Evolutionary conservation across 306 rosid genomes (phyloP).

Genomic region (Cicer pinnatifidum): DNA sequence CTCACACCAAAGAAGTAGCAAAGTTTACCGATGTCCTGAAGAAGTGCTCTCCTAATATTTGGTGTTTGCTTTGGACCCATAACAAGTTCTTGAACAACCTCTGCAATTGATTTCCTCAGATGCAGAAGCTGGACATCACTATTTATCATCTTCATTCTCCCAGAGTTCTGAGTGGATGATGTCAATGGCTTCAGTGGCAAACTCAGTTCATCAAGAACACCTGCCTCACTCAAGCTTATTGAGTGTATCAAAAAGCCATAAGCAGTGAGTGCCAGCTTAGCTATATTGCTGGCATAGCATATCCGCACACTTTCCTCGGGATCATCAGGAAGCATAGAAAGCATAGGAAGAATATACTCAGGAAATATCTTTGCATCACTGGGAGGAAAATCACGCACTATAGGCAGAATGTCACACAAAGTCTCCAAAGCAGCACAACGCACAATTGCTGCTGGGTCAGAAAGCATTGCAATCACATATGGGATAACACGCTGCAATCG

Average conservation of each 20-base stretch:
- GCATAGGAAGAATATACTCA: constrained; percentile 93
- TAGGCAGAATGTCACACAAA: constrained; percentile 85
- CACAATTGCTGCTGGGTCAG: constrained; percentile 89
- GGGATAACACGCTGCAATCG: constrained; percentile 95
- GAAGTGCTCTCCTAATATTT: constrained; percentile 93
- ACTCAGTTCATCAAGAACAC: constrained; percentile 88
- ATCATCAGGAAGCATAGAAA: constrained; percentile 98
- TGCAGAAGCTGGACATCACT: constrained; percentile 74
- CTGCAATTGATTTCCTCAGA: constrained; percentile 94
- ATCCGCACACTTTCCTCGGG: constrained; percentile 98
- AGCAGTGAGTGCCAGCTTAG: constrained; percentile 92
- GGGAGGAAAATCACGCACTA: constrained; percentile 93
- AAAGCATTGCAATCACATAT: constrained; percentile 92
- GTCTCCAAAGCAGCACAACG: constrained; percentile 98
- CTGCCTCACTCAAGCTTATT: constrained; percentile 93
- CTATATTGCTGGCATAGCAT: constrained; percentile 93
- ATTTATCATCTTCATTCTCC: constrained; percentile 64
- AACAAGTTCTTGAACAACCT: constrained; percentile 96
- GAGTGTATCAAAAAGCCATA: constrained; percentile 91
- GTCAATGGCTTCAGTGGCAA: constrained; percentile 57
- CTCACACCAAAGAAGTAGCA: constrained; percentile 97
- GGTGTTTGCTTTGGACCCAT: constrained; percentile 99
- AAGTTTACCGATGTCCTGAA: constrained; percentile 85
- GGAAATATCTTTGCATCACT: constrained; percentile 99
- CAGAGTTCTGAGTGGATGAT: constrained; percentile 67